Base-by-base conservation (phyloP, 202 grass and related monocot genomes). In the Zizania palustris region DNA sequence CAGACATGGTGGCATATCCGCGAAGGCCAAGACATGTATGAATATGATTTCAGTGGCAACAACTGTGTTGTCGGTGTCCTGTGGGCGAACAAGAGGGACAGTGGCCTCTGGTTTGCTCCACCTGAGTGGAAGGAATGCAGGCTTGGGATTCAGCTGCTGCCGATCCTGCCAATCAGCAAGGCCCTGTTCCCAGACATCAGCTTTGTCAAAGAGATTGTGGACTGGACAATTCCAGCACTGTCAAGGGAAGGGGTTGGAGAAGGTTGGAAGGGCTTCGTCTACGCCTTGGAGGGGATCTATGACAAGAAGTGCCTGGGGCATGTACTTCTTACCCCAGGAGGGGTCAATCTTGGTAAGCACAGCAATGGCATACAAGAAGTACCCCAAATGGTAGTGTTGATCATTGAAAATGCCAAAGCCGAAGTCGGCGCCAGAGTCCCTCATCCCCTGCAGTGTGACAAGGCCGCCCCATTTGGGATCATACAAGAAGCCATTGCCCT, bases 11-110 rank as follows among this genome's bases (percentile, higher is more conserved):
- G 95, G 95, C 95, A 98, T 41, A 89, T 98, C 64, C 66, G 77
- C 19, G 74, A 87, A 14, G 91, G 89, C 0, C 85, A 88, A 22
- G 74, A 66, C 21, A 35, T 95, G 18, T 98, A 95, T 11, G 95
- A 98, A 73, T 87, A 92, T 3, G 91, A 98, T 49, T 98, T 98
- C 86, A 85, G 62, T 18, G 75, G 61, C 5, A 56, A 61, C 14
- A 98, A 98, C 67, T 80, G 76, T 3, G 80, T 98, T 7, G 80
- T 95, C 0, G 89, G 95, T 0, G 95, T 95, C 54, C 76, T 98
- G 64, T 98, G 95, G 95, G 76, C 85, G 33, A 98, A 98, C 81
- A 98, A 98, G 84, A 92, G 95, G 69, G 95, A 98, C 86, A 92
- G 89, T 33, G 95, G 91, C 38, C 80, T 98, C 34, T 98, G 95